Evolutionary conservation across 2,329 filamentous ascomycete genomes (phyloP), one percentile per base, ranked within the genome.

Genomic region (Hirsutella rhossiliensis): DNA sequence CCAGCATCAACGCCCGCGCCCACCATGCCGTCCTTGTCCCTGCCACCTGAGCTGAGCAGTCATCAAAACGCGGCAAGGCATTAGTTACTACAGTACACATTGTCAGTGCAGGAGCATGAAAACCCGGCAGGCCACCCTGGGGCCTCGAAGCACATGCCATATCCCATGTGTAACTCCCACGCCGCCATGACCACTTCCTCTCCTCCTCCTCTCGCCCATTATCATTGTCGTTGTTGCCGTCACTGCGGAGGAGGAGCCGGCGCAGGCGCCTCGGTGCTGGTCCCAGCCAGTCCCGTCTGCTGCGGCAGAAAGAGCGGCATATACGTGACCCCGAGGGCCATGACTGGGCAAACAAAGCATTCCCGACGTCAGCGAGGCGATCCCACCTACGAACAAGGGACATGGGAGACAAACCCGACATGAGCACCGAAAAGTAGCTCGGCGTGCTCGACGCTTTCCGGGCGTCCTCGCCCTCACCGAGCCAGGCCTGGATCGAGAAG

Each of bases 401-500:
- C 23, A 23, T 23, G 23, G 23, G 23, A 15, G 37, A 75, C 80
- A 56, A 71, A 87, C 84, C 57, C 18, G 85, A 79, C 84, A 94
- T 92, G 62, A 80, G 75, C 45, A 92, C 79, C 45, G 80, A 80
- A 64, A 92, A 82, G 55, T 72, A 71, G 15, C 71, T 65, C 2
- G 89, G 87, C 5, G 86, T 89, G 39, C 72, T 67, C 23, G 77
- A 66, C 47, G 66, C 80, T 61, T 78, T 81, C 64, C 71, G 75
- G 45, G 77, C 63, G 47, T 82, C 79, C 54, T 80, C 73, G 55
- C 80, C 82, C 72, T 88, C 84, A 50, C 80, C 80, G 40, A 88
- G 73, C 84, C 84, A 90, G 61, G 70, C 80, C 68, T 89, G 82
- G 44, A 87, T 62, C 51, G 82, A 76, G 62, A 87, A 82, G 47